phyloP scores from a whole-genome alignment of 2,329 filamentous ascomycete species.

The Clonostachys solani region DNA sequence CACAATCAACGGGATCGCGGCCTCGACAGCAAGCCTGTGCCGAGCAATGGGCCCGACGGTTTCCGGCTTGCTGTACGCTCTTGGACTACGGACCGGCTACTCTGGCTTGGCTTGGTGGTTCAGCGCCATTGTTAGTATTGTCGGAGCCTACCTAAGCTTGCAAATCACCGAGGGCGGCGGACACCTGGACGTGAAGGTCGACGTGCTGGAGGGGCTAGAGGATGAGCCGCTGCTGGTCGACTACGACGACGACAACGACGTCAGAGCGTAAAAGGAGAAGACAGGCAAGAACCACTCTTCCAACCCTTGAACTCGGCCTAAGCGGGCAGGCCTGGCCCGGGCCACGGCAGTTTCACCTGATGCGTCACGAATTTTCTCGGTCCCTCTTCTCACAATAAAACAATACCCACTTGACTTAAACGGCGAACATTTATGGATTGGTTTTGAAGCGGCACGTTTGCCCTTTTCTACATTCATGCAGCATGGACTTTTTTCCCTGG shows the following conservation, averaged over 20 bases:
- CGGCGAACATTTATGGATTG: too few relatives aligned
- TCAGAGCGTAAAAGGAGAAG: too few relatives aligned
- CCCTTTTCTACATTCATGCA: too few relatives aligned
- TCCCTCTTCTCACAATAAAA: too few relatives aligned
- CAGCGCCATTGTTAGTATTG: slow-evolving; percentile 69
- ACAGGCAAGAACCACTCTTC: too few relatives aligned
- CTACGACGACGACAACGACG: slow-evolving; percentile 19
- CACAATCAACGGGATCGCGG: slow-evolving; percentile 87
- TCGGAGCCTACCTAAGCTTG: slow-evolving; percentile 71
- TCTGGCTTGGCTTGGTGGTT: slow-evolving; percentile 94
- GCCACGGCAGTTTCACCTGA: too few relatives aligned
- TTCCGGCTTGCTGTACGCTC: slow-evolving; percentile 79
- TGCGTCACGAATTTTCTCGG: too few relatives aligned
- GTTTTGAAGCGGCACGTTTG: too few relatives aligned
- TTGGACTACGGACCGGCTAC: slow-evolving; percentile 75
- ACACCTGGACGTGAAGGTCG: slow-evolving; percentile 31
- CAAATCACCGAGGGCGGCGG: slow-evolving; percentile 65
- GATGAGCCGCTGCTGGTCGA: slow-evolving; percentile 23
- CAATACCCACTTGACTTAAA: too few relatives aligned
- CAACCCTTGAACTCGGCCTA: too few relatives aligned
- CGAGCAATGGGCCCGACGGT: slow-evolving; percentile 85
- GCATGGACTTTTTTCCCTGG: too few relatives aligned
- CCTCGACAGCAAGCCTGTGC: slow-evolving; percentile 84
- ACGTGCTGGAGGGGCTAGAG: slow-evolving; percentile 31
- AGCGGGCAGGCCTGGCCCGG: too few relatives aligned